Evolutionary conservation across 306 rosid species (phyloP), one percentile per base, ranked within the genome.

Genomic region (Purshia tridentata): DNA sequence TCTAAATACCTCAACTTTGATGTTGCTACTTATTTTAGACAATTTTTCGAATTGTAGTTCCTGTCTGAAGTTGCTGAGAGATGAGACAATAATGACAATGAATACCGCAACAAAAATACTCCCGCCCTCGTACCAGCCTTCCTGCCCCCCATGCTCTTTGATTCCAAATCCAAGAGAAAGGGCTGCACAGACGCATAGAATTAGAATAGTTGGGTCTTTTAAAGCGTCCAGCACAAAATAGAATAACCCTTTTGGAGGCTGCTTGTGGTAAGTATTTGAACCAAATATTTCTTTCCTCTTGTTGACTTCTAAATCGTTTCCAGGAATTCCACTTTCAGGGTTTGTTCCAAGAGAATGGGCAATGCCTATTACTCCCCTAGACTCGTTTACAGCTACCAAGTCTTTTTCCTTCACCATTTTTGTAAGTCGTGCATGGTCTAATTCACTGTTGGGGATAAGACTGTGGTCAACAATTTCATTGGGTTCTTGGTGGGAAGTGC

Each of bases 81-180:
- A 88, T 52, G 91, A 87, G 37, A 89, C 98, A 60, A 80, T 83
- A 20, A 92, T 80, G 4, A 92, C 96, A 20, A 92, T 82, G 18
- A 87, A 67, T 22, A 90, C 96, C 14, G 96, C 98, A 2, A 87
- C 72, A 73, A 88, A 81, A 65, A 90, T 92, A 42, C 92, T 90
- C 52, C 98, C 96, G 6, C 98, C 95, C 81, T 92, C 98, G 16
- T 92, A 88, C 98, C 98, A 92, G 1, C 98, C 98, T 57, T 92
- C 95, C 63, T 85, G 40, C 2, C 46, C 80, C 0, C 98, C 98
- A 40, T 88, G 77, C 51, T 84, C 88, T 70, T 85, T 92, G 62
- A 92, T 90, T 16, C 98, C 98, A 69, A 92, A 92, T 49, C 91
- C 98, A 57, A 90, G 90, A 37, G 98, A 59, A 19, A 92, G 88